phyloP scores from a whole-genome alignment of 1,284 basidiomycete species.

The Pseudozyma hubeiensis region DNA sequence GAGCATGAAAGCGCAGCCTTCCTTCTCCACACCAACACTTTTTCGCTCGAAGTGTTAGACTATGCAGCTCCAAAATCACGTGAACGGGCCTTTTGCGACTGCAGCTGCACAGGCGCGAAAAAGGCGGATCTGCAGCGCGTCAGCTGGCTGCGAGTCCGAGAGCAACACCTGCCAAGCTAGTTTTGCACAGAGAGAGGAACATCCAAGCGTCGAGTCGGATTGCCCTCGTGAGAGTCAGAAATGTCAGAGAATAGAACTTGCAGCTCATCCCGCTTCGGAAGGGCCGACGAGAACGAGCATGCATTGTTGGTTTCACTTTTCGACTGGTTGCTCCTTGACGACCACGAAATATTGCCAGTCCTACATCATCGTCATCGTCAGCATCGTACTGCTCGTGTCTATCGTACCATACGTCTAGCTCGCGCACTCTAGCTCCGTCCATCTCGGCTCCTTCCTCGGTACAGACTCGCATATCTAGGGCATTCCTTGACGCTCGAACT shows the following conservation, averaged over 20 bases:
- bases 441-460: too few species aligned
- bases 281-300: not conserved
- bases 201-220: too few species aligned
- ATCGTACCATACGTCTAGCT: not conserved
- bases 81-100: not conserved
- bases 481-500: too few species aligned
- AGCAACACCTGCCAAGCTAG: too few species aligned
- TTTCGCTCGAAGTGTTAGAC: slow-evolving; percentile 1
- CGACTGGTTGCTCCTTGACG: not conserved
- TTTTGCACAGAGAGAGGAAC: too few species aligned
- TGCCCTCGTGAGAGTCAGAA: not conserved
- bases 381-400: not conserved
- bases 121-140: not conserved
- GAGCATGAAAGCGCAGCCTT: not conserved
- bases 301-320: not conserved
- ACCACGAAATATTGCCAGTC: slow-evolving; percentile 1
- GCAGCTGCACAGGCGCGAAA: not conserved
- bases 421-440: too few species aligned
- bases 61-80: not conserved
- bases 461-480: too few species aligned
- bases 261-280: too few species aligned
- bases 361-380: not conserved
- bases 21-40: not conserved
- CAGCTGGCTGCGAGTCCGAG: not conserved
- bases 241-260: not conserved